Evolutionary conservation across 2,329 filamentous ascomycete genomes (phyloP).

Genomic region (Mollisiaceae sp.): DNA sequence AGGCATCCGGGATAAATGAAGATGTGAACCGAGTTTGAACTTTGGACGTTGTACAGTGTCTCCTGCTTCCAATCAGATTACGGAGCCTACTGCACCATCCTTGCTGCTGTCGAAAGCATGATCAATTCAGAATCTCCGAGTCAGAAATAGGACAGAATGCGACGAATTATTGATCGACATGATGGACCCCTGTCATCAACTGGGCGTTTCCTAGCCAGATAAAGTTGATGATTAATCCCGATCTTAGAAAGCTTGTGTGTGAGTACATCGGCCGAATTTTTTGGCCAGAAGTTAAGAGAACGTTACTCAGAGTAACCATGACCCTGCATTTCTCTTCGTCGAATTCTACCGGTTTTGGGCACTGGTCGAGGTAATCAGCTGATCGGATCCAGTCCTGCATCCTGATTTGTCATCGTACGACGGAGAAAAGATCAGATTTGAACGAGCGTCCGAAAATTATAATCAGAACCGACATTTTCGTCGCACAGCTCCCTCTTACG

Average conservation of each 20-base stretch:
- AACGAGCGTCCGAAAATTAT: not conserved
- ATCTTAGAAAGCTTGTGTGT: not conserved
- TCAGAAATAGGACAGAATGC: not conserved
- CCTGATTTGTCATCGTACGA: not conserved
- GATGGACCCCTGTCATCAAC: not conserved
- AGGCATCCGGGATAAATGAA: conserved; percentile 1
- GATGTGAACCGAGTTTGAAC: not conserved
- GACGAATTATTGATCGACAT: not conserved
- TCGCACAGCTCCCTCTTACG: not conserved
- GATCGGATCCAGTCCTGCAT: not conserved
- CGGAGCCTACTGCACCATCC: not conserved
- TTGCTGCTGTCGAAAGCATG: not conserved
- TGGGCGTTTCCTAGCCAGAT: not conserved
- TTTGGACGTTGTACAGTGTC: not conserved
- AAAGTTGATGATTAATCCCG: conserved; percentile 1
- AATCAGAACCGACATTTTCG: not conserved
- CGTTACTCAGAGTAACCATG: too few species aligned
- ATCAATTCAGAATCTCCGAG: not conserved
- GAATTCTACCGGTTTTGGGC: not conserved
- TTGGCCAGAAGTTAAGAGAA: not conserved
- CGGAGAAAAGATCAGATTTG: not conserved
- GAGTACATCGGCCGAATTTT: not conserved
- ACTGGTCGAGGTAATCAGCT: not conserved
- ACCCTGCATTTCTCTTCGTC: not conserved
- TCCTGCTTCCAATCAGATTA: conserved; percentile 1